phyloP scores from a whole-genome alignment of 1,139 yeast genomes.

The Taiozyma sp. region DNA sequence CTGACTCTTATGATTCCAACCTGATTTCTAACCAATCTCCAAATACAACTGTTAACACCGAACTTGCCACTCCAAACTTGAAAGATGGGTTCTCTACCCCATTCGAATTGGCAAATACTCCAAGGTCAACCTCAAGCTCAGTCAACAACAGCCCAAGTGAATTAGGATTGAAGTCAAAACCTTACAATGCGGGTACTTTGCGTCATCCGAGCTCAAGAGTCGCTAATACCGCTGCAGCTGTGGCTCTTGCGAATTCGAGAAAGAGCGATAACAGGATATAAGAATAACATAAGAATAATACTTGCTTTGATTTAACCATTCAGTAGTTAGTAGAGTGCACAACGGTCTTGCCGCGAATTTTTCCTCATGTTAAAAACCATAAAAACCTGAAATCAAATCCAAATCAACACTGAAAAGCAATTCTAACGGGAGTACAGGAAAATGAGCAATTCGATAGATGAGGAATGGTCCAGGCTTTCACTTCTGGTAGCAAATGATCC shows the following conservation, averaged over 20 bases:
- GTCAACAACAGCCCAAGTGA: slow-evolving; percentile 15
- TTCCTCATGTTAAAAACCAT: too few relatives aligned
- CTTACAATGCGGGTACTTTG: slow-evolving; percentile 16
- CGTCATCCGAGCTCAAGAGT: slow-evolving; percentile 19
- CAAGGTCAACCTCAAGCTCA: slow-evolving; percentile 27
- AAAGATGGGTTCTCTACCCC: slow-evolving; percentile 54
- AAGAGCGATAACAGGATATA: background rate
- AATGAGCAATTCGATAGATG: slow-evolving; percentile 4
- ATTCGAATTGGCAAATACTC: slow-evolving; percentile 53
- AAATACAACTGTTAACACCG: slow-evolving; percentile 23
- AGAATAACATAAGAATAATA: background rate
- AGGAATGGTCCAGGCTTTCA: slow-evolving; percentile 18
- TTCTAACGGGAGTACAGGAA: background rate
- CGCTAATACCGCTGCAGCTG: slow-evolving; percentile 14
- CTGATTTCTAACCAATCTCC: slow-evolving; percentile 18
- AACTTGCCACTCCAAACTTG: slow-evolving; percentile 16
- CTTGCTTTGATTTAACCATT: background rate
- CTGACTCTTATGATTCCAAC: slow-evolving; percentile 24
- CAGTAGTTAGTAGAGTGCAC: background rate
- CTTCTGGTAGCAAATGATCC: slow-evolving; percentile 34
- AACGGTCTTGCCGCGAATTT: background rate
- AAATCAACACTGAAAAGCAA: background rate
- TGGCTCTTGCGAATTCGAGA: slow-evolving; percentile 7
- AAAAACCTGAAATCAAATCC: too few relatives aligned
- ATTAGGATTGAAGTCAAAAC: slow-evolving; percentile 19